Conservation (phyloP, 2,329 filamentous ascomycete genomes). For the Pseudodiploospora longispora region DNA sequence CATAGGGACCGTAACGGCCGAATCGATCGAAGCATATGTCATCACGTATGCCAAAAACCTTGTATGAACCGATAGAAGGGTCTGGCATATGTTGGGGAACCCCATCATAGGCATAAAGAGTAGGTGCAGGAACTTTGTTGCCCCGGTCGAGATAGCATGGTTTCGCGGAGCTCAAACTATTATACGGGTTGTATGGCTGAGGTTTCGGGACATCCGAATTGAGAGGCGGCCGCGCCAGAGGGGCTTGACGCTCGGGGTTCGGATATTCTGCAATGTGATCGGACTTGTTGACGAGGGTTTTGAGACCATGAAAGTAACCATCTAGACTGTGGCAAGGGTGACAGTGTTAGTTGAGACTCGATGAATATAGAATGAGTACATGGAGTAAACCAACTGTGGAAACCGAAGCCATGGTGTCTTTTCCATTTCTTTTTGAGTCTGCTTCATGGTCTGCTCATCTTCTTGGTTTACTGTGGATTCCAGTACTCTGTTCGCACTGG, state of each 20-base stretch:
- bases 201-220: conserved; percentile 34
- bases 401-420: conserved; percentile 34
- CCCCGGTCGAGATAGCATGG: conserved; percentile 57
- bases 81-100: conserved; percentile 71
- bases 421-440: conserved; percentile 21
- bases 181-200: conserved; percentile 60
- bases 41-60: conserved; percentile 62
- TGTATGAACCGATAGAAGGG: conserved; percentile 68
- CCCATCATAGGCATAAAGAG: conserved; percentile 60
- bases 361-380: neutral
- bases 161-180: conserved; percentile 41
- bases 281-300: conserved; percentile 54
- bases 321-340: conserved; percentile 50
- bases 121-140: conserved; percentile 48
- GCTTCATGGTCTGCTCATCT: conserved; percentile 19
- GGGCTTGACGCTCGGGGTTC: conserved; percentile 24
- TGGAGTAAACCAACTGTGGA: conserved; percentile 23
- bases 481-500: conserved; percentile 15
- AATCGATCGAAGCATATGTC: conserved; percentile 86
- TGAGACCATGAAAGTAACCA: conserved; percentile 72
- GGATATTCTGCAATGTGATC: conserved; percentile 72
- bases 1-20: conserved; percentile 76
- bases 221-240: conserved; percentile 25
- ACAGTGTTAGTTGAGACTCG: neutral
- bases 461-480: conserved; percentile 14